phyloP scores from a whole-genome alignment of 495 filamentous ascomycete species.

The Beverwykella pulmonaria region DNA sequence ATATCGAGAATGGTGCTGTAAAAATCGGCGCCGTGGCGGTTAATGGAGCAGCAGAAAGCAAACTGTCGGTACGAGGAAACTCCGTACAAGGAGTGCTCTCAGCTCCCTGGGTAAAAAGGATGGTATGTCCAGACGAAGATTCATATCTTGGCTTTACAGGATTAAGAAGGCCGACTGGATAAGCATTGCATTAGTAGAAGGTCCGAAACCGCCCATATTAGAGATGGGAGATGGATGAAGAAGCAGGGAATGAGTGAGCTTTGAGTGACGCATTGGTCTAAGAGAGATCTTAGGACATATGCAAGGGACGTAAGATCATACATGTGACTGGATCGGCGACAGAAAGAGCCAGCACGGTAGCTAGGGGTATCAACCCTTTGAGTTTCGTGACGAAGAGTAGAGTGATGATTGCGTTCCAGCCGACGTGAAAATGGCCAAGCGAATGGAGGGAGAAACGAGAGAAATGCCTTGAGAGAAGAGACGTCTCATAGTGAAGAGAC shows the following conservation, averaged over 20 bases:
- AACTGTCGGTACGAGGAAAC: background rate
- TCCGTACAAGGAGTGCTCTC: background rate
- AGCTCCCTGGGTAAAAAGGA: background rate
- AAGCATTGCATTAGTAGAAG: background rate
- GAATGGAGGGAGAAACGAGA: background rate
- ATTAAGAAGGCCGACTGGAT: background rate
- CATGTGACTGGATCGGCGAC: slow-evolving; percentile 4
- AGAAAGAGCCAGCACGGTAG: background rate
- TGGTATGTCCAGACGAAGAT: background rate
- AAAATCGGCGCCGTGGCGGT: background rate
- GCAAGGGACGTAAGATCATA: background rate
- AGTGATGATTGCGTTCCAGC: background rate
- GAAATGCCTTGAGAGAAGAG: slow-evolving; percentile 4
- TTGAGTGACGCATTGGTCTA: background rate
- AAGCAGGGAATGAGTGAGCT: background rate
- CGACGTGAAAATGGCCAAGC: background rate
- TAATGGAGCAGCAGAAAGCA: background rate
- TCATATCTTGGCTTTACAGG: background rate
- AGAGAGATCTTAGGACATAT: background rate
- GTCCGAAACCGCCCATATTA: background rate
- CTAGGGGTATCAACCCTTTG: background rate
- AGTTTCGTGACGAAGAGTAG: slow-evolving; percentile 7
- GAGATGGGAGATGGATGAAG: no score
- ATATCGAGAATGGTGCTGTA: background rate
- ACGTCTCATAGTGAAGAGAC: background rate